Percentiles rank a stretch among this genome's conserved stretches.
Evolutionary conservation across 2,329 filamentous ascomycete species (phyloP).

Genomic region (Dactylella cylindrospora): DNA sequence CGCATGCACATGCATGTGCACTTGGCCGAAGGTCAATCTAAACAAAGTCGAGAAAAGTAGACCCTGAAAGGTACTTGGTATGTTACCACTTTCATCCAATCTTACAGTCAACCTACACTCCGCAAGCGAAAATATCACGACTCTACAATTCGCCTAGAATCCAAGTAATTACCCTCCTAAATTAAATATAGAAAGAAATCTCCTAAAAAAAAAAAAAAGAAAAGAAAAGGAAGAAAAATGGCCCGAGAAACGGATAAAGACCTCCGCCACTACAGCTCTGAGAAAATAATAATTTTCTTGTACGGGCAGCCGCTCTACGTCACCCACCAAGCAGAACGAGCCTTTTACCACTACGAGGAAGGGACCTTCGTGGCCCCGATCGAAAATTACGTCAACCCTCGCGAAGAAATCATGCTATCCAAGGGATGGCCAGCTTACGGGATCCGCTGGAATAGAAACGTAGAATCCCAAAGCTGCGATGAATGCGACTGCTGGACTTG

Average conservation of each 20-base stretch:
- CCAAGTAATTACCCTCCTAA: too few relatives aligned
- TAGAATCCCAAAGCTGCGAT: conserved; percentile 14
- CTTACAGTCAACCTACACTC: too few relatives aligned
- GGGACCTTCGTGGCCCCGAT: conserved; percentile 13
- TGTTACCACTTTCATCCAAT: too few relatives aligned
- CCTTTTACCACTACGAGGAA: conserved; percentile 17
- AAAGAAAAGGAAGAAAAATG: too few relatives aligned
- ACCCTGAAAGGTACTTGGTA: too few relatives aligned
- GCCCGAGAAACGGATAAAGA: conserved; percentile 23
- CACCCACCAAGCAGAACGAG: conserved; percentile 23
- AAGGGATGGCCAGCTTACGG: background rate
- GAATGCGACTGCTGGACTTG: conserved; percentile 27
- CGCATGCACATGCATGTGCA: too few relatives aligned
- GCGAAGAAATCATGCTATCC: background rate
- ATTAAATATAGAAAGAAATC: background rate
- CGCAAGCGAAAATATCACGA: too few relatives aligned
- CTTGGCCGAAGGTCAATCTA: too few relatives aligned
- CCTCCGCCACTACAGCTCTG: conserved; percentile 8
- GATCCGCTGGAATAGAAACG: conserved; percentile 1
- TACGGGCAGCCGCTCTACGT: conserved; percentile 17
- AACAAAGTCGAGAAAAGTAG: too few relatives aligned
- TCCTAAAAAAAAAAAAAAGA: background rate
- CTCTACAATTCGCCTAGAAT: too few relatives aligned
- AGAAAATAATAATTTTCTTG: too few relatives aligned
- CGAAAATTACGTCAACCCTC: conserved; percentile 16